Evolutionary conservation across 225 moss, liverwort and hornwort species (phyloP).

Genomic region (Neckera pumila): DNA sequence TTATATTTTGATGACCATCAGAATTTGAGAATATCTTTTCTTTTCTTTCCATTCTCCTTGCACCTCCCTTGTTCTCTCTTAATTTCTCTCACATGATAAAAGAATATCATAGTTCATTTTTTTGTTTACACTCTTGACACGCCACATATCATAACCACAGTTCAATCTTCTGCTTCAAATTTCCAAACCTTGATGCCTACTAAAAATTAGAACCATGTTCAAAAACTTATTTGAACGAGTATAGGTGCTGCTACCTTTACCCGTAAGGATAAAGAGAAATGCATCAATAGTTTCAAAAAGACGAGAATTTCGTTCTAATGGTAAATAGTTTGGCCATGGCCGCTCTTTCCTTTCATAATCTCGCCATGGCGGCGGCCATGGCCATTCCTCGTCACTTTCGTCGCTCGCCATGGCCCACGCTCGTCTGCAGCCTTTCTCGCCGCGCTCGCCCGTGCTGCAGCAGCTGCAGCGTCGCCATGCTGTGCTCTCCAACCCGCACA

Average conservation of each 20-base stretch:
- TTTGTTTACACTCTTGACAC: too few species aligned
- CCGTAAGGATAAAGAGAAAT: background rate
- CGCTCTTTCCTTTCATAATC: background rate
- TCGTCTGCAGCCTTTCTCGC: slow-evolving; percentile 6
- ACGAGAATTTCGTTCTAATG: background rate
- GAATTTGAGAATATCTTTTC: too few species aligned
- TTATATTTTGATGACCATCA: background rate
- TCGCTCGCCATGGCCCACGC: slow-evolving; percentile 1
- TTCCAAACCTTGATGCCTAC: background rate
- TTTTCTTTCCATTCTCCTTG: background rate
- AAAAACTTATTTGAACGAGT: background rate
- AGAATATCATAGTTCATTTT: background rate
- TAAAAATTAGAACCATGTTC: background rate
- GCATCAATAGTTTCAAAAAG: background rate
- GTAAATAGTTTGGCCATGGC: background rate
- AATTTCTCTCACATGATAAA: rapidly evolving
- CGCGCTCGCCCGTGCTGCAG: background rate
- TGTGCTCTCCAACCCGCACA: background rate
- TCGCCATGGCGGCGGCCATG: background rate
- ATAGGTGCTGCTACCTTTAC: background rate
- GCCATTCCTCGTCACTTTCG: background rate
- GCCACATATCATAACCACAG: too few species aligned
- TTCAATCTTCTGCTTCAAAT: background rate
- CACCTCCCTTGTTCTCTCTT: rapidly evolving
- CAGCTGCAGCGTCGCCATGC: slow-evolving; percentile 3